phyloP scores from a whole-genome alignment of 257 asterid species.

The Gentiana straminea region DNA sequence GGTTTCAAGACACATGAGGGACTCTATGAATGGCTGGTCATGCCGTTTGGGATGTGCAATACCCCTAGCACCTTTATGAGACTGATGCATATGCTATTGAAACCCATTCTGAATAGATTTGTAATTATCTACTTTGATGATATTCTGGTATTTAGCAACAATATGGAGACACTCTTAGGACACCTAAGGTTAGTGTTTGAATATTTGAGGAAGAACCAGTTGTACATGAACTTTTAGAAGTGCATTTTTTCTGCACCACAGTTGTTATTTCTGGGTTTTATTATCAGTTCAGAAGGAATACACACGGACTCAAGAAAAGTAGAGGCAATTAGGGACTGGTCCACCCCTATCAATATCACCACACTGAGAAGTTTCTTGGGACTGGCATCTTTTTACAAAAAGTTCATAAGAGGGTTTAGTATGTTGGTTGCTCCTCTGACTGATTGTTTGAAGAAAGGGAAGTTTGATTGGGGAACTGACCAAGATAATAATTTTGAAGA shows the following conservation, averaged over 20 bases:
- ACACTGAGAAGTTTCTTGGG: not conserved
- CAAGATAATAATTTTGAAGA: not conserved
- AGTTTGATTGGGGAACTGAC: not conserved
- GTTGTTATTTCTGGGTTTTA: too few species aligned
- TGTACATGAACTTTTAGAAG: not conserved
- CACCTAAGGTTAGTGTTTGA: not conserved
- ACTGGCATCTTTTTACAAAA: too few species aligned
- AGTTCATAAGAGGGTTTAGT: too few species aligned
- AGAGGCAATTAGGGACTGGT: not conserved
- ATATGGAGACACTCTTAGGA: not conserved
- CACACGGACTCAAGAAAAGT: not conserved
- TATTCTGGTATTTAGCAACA: not conserved
- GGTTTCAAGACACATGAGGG: too few species aligned
- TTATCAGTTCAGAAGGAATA: not conserved
- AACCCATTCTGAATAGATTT: not conserved
- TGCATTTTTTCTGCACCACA: not conserved
- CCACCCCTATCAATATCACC: not conserved
- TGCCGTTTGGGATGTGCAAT: slow-evolving; percentile 1
- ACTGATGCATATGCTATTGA: slow-evolving; percentile 1
- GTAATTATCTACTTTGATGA: not conserved
- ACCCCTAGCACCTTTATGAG: not conserved
- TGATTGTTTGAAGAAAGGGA: too few species aligned
- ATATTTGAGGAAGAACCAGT: not conserved
- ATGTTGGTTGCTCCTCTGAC: too few species aligned
- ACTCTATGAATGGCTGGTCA: not conserved